phyloP scores from a whole-genome alignment of 1,284 basidiomycete genomes.

The Boletus mariae region DNA sequence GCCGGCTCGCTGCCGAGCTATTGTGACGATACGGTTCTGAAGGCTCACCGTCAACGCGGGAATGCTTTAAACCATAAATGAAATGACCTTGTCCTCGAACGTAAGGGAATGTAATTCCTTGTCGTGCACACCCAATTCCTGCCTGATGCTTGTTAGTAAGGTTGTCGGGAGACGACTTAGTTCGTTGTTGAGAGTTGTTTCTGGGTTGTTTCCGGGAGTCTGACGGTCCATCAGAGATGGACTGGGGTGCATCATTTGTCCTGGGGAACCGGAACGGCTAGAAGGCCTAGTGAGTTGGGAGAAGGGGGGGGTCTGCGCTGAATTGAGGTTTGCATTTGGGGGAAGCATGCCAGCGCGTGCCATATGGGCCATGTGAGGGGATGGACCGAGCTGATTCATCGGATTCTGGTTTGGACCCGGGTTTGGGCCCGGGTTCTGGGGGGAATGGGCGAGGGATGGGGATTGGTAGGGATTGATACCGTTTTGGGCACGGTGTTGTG shows the following conservation, averaged over 20 bases:
- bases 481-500: constrained; percentile 38
- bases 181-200: constrained; percentile 34
- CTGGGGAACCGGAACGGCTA: constrained; percentile 54
- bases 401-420: constrained; percentile 29
- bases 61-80: constrained; percentile 3
- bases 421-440: constrained; percentile 34
- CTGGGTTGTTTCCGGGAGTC: constrained; percentile 30
- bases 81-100: constrained; percentile 53
- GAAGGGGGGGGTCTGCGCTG: constrained; percentile 38
- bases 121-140: constrained; percentile 45
- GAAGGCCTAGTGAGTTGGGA: constrained; percentile 47
- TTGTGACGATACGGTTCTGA: constrained; percentile 38
- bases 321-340: constrained; percentile 30
- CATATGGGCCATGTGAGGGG: constrained; percentile 47
- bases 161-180: constrained; percentile 35
- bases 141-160: constrained; percentile 37
- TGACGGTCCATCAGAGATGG: constrained; percentile 51
- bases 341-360: constrained; percentile 50
- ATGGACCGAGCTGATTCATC: constrained; percentile 50
- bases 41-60: constrained; percentile 12
- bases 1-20: constrained; percentile 26
- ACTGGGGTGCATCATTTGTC: constrained; percentile 49
- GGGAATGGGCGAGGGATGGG: constrained; percentile 42
- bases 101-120: constrained; percentile 48
- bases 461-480: constrained; percentile 41